Percentiles rank a stretch among this genome's conserved stretches.
Evolutionary conservation across 306 rosid species (phyloP).

Genomic region (Bauhinia variegata): DNA sequence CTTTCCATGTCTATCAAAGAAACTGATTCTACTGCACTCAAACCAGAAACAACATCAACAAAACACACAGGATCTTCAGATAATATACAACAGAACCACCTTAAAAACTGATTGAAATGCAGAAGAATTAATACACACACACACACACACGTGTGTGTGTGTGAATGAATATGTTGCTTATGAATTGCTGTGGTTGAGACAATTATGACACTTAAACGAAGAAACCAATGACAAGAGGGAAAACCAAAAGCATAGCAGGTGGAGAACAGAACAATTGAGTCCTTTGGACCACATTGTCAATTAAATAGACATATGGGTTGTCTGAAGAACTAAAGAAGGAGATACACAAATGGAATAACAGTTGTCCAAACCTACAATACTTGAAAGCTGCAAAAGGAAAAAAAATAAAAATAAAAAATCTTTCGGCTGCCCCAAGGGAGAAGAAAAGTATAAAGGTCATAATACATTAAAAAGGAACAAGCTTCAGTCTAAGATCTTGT

Average conservation of each 20-base stretch:
- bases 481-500: conserved; percentile 38
- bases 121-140: no score
- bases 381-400: not conserved
- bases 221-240: conserved; percentile 52
- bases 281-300: conserved; percentile 61
- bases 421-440: conserved; percentile 77
- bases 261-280: conserved; percentile 44
- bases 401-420: no score
- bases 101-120: conserved; percentile 29
- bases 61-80: conserved; percentile 19
- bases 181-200: conserved; percentile 47
- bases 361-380: conserved; percentile 54
- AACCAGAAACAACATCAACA: conserved; percentile 21
- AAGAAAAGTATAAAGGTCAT: conserved; percentile 76
- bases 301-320: conserved; percentile 60
- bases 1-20: conserved; percentile 63
- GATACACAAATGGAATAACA: conserved; percentile 42
- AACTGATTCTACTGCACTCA: conserved; percentile 37
- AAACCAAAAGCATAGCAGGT: conserved; percentile 49
- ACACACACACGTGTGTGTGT: no score
- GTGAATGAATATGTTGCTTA: conserved; percentile 37
- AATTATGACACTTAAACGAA: conserved; percentile 44
- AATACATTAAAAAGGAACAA: conserved; percentile 23
- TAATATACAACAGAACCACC: conserved; percentile 25
- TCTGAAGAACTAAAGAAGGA: conserved; percentile 43